Conservation (phyloP, 768 basidiomycete species). For the Collybia nuda region DNA sequence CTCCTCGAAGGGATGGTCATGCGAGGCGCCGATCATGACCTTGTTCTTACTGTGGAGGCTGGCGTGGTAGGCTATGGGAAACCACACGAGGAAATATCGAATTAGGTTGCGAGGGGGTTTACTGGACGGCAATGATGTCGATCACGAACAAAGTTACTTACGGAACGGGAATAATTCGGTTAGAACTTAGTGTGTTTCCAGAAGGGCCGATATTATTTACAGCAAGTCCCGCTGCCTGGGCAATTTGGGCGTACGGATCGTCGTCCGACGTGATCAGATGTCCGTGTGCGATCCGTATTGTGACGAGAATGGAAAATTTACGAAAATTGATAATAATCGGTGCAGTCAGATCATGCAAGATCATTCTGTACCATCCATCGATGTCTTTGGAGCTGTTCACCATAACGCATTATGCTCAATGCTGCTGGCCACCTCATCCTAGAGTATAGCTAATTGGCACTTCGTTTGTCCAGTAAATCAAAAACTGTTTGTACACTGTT, state of each 20-base stretch:
- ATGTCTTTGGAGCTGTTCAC: too few species aligned
- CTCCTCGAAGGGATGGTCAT: conserved; percentile 27
- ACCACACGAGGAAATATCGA: conserved; percentile 37
- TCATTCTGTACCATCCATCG: too few species aligned
- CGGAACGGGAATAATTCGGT: conserved; percentile 12
- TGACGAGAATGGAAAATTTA: neutral
- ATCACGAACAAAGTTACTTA: neutral
- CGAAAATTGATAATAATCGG: neutral
- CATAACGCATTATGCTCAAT: conserved; percentile 10
- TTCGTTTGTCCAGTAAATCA: conserved; percentile 14
- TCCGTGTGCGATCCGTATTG: conserved; percentile 14
- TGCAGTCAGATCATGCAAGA: too few species aligned
- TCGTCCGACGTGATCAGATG: conserved; percentile 13
- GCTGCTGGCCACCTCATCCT: too few species aligned
- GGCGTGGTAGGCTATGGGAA: conserved; percentile 36
- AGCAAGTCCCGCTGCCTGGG: neutral
- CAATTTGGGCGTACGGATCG: conserved; percentile 11
- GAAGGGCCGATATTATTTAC: conserved; percentile 6
- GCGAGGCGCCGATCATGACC: conserved; percentile 24
- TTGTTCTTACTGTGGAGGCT: conserved; percentile 29
- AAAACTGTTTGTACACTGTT: conserved; percentile 12
- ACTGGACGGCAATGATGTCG: too few species aligned
- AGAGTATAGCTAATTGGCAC: conserved; percentile 13
- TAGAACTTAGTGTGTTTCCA: conserved; percentile 14
- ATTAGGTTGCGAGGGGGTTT: too few species aligned